A percentile compares a stretch with the other conserved stretches of the same genome.
phyloP scores from a whole-genome alignment of 1,284 basidiomycete species.

The Puccinia triticina region DNA sequence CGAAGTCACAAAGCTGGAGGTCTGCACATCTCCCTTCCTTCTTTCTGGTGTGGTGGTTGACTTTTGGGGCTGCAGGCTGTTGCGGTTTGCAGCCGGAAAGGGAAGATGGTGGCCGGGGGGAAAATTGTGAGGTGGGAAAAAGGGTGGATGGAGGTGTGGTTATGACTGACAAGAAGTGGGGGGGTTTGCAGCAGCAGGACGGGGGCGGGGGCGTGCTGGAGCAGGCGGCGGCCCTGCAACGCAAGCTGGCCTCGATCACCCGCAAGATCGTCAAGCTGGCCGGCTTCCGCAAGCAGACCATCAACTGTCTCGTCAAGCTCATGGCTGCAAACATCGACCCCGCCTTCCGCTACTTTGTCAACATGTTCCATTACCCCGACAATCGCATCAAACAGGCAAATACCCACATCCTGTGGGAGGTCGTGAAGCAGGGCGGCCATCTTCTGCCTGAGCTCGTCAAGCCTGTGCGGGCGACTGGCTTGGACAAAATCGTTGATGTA shows the following conservation, averaged over 20 bases:
- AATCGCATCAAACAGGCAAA: conserved; percentile 44
- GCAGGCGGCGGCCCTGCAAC: conserved; percentile 39
- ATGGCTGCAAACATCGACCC: conserved; percentile 47
- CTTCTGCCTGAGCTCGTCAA: conserved; percentile 28
- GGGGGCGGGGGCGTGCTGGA: conserved; percentile 5
- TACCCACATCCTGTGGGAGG: conserved; percentile 49
- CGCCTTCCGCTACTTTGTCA: conserved; percentile 49
- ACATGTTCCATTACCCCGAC: conserved; percentile 50
- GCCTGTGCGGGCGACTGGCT: conserved; percentile 28
- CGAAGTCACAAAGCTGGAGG: conserved; percentile 48
- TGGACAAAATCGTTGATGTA: conserved; percentile 49
- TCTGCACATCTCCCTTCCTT: not conserved
- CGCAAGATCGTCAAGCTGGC: conserved; percentile 35
- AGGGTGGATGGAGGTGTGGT: too few relatives aligned
- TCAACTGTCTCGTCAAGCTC: conserved; percentile 44
- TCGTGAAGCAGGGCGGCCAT: conserved; percentile 46
- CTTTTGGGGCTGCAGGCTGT: conserved; percentile 44
- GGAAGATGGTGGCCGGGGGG: conserved; percentile 37
- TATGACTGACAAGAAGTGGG: not conserved
- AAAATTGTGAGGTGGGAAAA: too few relatives aligned
- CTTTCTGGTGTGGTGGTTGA: too few relatives aligned
- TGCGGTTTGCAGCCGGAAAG: conserved; percentile 38
- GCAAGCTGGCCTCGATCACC: conserved; percentile 45
- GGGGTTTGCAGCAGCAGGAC: not conserved
- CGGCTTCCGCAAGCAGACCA: conserved; percentile 35